Base-by-base conservation (phyloP, 1,139 yeast species). In the Suhomyces bokatorum region DNA sequence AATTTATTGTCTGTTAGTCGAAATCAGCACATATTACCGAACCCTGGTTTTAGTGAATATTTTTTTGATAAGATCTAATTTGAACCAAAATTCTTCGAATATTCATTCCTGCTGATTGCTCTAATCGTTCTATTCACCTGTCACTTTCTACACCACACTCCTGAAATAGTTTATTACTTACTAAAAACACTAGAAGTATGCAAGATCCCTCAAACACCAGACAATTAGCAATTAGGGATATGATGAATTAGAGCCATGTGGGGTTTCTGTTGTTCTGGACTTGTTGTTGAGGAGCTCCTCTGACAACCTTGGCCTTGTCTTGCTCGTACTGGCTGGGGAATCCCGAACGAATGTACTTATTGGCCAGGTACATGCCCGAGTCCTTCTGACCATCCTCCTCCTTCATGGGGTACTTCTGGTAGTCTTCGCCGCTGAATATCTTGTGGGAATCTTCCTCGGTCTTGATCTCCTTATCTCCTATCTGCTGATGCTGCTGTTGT, bases 281-380 rank as follows among this genome's bases (percentile, higher is more conserved):
- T 15, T 49, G 55, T 35, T 48, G 50, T 20, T 44, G 47, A 20
- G 46, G 51, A 3, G 40, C 42, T 11, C 47, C 47, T n/a, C 46
- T 43, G 12, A 37, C 32, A 13, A 34, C 39, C 22, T 46, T 46
- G 26, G 49, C 15, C 26, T 45, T 45, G n/a, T 47, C 50, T n/a
- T 38, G 43, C 15, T 44, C 47, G 26, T 38, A 42, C 31, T 44
- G 47, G 13, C 31, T 30, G 20, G 49, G 37, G 2, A 39, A 36
- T n/a, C 29, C 40, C 11, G 39, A 32, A 16, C 47, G 43, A 13
- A 31, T 17, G 16, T 40, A 41, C 27, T 41, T 41, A 13, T 35
- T 39, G 24, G 30, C 33, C 17, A 24, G 39, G 26, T 20, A 33
- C 27, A 31, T 32, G 22, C 32, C 39, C 9, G 42, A n/a, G 24